Evolutionary conservation across 2,329 filamentous ascomycete species (phyloP).

Genomic region (Fusarium beomiforme): DNA sequence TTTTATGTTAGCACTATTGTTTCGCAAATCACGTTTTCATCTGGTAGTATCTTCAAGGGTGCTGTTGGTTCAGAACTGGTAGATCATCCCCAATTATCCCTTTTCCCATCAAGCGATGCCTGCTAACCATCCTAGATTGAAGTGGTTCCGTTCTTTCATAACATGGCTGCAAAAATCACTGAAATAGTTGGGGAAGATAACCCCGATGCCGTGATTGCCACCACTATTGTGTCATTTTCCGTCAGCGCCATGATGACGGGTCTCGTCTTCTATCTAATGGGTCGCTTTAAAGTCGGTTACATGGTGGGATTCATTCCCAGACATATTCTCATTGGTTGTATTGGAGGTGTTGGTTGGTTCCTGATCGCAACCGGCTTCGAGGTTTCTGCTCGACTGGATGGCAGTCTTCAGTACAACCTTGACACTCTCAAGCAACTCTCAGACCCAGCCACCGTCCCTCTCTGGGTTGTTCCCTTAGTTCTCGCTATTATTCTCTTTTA

Average conservation of each 20-base stretch:
- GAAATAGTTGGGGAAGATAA: conserved; percentile 80
- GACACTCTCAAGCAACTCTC: conserved; percentile 80
- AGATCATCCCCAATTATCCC: conserved; percentile 48
- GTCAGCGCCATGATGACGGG: conserved; percentile 92
- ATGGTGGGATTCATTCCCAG: conserved; percentile 97
- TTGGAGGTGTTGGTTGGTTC: conserved; percentile 97
- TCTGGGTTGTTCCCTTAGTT: conserved; percentile 84
- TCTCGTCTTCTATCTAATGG: conserved; percentile 90
- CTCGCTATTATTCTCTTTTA: conserved; percentile 81
- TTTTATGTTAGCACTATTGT: conserved; percentile 99
- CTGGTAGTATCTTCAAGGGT: conserved; percentile 87
- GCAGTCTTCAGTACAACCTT: conserved; percentile 83
- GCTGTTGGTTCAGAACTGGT: conserved; percentile 94
- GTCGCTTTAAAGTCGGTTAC: conserved; percentile 85
- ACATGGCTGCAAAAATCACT: conserved; percentile 93
- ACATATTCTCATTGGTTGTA: conserved; percentile 96
- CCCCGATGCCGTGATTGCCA: conserved; percentile 87
- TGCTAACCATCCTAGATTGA: conserved; percentile 72
- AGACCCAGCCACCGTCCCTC: conserved; percentile 75
- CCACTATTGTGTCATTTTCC: conserved; percentile 91
- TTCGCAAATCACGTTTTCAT: conserved; percentile 89
- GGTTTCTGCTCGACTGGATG: conserved; percentile 88
- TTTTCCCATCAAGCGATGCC: background rate
- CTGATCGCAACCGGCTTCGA: conserved; percentile 91
- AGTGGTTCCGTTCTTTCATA: conserved; percentile 98